These are phyloP conservation scores for Cavenderia fasciculata DNA, from an alignment of 78 protist species.

Conservation along the genomic window DNA sequence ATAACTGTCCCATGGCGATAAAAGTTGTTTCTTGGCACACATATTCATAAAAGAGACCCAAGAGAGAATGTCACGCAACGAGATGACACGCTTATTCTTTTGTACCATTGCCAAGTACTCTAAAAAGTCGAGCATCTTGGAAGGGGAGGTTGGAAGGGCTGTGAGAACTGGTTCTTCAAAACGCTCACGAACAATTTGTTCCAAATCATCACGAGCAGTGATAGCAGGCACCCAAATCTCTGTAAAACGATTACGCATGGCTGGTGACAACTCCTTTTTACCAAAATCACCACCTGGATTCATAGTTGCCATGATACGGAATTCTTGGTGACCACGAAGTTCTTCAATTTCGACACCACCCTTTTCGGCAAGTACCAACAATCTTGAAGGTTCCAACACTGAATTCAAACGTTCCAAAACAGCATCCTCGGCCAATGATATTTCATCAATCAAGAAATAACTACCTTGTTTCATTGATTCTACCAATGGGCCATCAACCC, in stretches of 20 bases:
- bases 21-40: not conserved
- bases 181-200: constrained; percentile 64
- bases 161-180: constrained; percentile 5
- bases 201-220: constrained; percentile 71
- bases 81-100: constrained; percentile 61
- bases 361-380: constrained; percentile 94
- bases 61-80: constrained; percentile 92
- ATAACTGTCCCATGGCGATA: constrained; percentile 43
- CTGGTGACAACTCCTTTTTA: constrained; percentile 99
- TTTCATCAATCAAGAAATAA: constrained; percentile 96
- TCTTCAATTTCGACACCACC: constrained; percentile 81
- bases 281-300: constrained; percentile 99
- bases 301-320: constrained; percentile 99
- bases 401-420: constrained; percentile 99
- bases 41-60: constrained; percentile 91
- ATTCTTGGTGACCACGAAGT: constrained; percentile 66
- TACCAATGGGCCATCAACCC: constrained; percentile 99
- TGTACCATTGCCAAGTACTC: constrained; percentile 48
- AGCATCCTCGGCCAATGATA: constrained; percentile 99
- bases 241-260: constrained; percentile 97
- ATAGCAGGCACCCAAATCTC: constrained; percentile 95
- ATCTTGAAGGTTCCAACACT: constrained; percentile 97
- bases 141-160: not conserved
- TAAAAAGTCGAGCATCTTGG: constrained; percentile 64
- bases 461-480: constrained; percentile 96